Evolutionary conservation across 495 filamentous ascomycete genomes (phyloP).

Genomic region (Schizothecium vesticola): DNA sequence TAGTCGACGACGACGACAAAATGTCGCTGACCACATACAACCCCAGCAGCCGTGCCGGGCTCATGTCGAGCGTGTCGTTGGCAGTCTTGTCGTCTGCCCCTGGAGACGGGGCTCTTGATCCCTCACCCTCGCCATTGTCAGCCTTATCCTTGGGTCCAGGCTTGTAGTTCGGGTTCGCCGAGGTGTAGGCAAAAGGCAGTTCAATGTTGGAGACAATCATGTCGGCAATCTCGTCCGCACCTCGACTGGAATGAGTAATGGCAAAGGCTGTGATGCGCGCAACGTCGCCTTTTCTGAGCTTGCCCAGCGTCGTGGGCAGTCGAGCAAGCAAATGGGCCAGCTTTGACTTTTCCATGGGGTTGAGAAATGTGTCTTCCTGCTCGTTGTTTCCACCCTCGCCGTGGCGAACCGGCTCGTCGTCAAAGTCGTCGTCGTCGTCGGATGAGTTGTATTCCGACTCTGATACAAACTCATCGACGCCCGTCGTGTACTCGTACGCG

Average conservation of each 20-base stretch:
- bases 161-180: slow-evolving; percentile 42
- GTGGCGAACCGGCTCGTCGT: slow-evolving; percentile 61
- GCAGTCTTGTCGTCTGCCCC: slow-evolving; percentile 30
- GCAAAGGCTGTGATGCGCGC: slow-evolving; percentile 85
- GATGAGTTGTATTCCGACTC: slow-evolving; percentile 82
- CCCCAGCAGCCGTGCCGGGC: slow-evolving; percentile 69
- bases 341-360: slow-evolving; percentile 78
- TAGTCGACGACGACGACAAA: slow-evolving; percentile 74
- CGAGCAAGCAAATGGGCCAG: slow-evolving; percentile 73
- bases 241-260: slow-evolving; percentile 70
- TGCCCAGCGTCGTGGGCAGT: slow-evolving; percentile 68
- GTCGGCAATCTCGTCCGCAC: slow-evolving; percentile 83
- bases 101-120: slow-evolving; percentile 32
- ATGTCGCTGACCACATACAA: slow-evolving; percentile 88
- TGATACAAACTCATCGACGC: slow-evolving; percentile 69
- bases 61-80: slow-evolving; percentile 52
- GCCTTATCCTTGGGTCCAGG: slow-evolving; percentile 39
- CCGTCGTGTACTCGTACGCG: slow-evolving; percentile 69
- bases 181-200: slow-evolving; percentile 62
- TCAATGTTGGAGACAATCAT: slow-evolving; percentile 79
- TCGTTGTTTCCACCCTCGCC: slow-evolving; percentile 40
- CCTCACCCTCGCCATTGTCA: slow-evolving; percentile 24
- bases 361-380: slow-evolving; percentile 69
- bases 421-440: slow-evolving; percentile 83
- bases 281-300: slow-evolving; percentile 78